A percentile compares a stretch with the other conserved stretches of the same genome.
phyloP scores from a whole-genome alignment of 768 basidiomycete species.

The Hygrophorus russula region DNA sequence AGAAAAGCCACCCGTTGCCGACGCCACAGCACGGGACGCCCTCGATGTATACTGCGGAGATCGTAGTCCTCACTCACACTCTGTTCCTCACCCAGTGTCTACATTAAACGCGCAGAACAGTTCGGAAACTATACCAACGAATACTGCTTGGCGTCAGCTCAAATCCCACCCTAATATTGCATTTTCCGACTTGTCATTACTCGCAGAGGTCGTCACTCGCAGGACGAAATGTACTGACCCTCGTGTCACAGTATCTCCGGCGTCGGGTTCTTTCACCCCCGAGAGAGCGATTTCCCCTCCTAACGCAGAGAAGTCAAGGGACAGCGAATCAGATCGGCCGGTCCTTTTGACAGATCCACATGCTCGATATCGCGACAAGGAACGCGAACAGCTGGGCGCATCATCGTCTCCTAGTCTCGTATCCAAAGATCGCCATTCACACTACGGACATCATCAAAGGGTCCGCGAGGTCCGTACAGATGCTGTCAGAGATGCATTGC shows the following conservation, averaged over 20 bases:
- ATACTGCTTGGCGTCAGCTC: slow-evolving; percentile 74
- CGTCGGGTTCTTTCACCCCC: slow-evolving; percentile 24
- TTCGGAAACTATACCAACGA: slow-evolving; percentile 59
- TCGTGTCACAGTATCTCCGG: slow-evolving; percentile 44
- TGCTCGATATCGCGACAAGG: slow-evolving; percentile 32
- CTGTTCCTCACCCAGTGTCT: too few relatives aligned
- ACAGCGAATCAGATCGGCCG: background rate
- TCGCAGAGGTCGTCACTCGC: slow-evolving; percentile 85
- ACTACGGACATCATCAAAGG: slow-evolving; percentile 46
- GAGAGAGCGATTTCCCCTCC: background rate
- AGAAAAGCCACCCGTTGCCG: slow-evolving; percentile 3
- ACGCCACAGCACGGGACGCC: background rate
- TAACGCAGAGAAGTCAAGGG: background rate
- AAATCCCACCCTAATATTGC: slow-evolving; percentile 84
- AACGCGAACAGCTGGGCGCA: slow-evolving; percentile 21
- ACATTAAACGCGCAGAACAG: slow-evolving; percentile 13
- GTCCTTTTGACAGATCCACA: background rate
- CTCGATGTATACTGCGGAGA: too few relatives aligned
- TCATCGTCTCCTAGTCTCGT: slow-evolving; percentile 43
- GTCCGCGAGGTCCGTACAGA: slow-evolving; percentile 62
- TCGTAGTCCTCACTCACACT: too few relatives aligned
- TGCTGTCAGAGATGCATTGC: slow-evolving; percentile 65
- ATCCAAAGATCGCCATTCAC: slow-evolving; percentile 49
- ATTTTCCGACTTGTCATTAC: slow-evolving; percentile 71
- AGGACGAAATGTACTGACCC: slow-evolving; percentile 71